Base-by-base conservation (phyloP, 129 eudicot genomes). In the Tagetes patula region DNA sequence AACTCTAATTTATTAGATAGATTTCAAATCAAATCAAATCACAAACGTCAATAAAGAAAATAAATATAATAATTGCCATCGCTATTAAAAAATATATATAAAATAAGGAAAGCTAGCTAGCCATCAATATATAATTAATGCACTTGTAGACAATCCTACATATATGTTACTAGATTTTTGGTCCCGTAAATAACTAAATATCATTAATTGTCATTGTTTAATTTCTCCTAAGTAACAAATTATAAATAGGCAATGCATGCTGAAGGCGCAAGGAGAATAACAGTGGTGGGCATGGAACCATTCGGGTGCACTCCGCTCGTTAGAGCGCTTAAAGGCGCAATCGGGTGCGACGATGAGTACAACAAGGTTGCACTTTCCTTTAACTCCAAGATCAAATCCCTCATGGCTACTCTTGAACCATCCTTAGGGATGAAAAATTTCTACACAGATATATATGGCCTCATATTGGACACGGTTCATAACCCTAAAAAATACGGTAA, bases 291-390 rank as follows among this genome's bases (percentile, higher is more conserved):
- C 30, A 75, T 83, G 52, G 80, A 82, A 27, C 84, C 88, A 12
- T 75, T 88, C 12, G 90, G 90, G 33, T 88, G 94, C 43, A 10
- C 75, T 48, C 94, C 94, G 33, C 76, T 85, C 0, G 46, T 85
- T 3, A 80, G 75, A 69, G 74, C 76, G 14, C 65, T 86, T 40
- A 70, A 64, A 65, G 82, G 69, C 39, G 47, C 70, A 3, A 34
- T 37, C 52, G 74, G 39, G 66, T 86, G 88, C 8, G 86, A 78
- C 38, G 75, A 54, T 13, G 75, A 30, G 14, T 68, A 65, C 64
- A 86, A 86, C 86, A 75, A 78, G 65, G 82, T 86, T 74, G 88
- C 91, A 10, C 54, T 74, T 60, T 69, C 83, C 5, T 87, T 77
- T 74, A 87, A 78, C 74, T 0, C 76, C 37, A 87, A 75, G 65